These are phyloP conservation scores for Tolypocladium cylindrosporum DNA, from an alignment of 2,329 filamentous ascomycete genomes.

Conservation along the genomic window DNA sequence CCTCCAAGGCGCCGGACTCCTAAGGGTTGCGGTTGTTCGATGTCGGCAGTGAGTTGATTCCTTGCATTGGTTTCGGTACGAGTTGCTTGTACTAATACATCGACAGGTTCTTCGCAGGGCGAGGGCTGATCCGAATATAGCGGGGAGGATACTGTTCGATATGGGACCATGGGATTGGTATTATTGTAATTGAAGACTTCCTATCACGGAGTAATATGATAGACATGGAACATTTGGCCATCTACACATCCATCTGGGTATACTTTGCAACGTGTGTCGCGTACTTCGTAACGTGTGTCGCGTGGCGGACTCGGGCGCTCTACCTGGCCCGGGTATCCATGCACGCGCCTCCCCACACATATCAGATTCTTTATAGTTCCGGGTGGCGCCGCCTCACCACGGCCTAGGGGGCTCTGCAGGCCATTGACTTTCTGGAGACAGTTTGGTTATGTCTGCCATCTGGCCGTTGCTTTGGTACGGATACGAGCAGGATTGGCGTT, in stretches of 20 bases:
- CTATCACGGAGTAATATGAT: background rate
- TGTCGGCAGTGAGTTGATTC: background rate
- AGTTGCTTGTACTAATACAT: background rate
- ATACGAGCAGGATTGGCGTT: no score
- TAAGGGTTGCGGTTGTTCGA: background rate
- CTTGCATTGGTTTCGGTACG: no score
- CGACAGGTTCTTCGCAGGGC: background rate
- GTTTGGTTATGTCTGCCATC: background rate
- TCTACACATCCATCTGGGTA: background rate
- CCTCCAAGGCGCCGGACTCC: background rate
- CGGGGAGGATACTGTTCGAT: background rate
- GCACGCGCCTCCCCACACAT: background rate
- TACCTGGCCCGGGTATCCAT: no score
- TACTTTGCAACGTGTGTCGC: background rate
- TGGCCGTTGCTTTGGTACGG: no score
- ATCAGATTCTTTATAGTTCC: background rate
- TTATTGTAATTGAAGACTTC: background rate
- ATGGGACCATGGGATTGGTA: background rate
- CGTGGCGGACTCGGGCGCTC: background rate
- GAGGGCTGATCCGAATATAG: background rate
- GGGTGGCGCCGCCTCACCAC: background rate
- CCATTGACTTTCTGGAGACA: background rate
- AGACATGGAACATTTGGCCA: background rate
- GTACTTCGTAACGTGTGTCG: background rate
- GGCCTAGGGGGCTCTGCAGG: background rate